Evolutionary conservation across 495 filamentous ascomycete genomes (phyloP).

Genomic region (Schizothecium vesticola): DNA sequence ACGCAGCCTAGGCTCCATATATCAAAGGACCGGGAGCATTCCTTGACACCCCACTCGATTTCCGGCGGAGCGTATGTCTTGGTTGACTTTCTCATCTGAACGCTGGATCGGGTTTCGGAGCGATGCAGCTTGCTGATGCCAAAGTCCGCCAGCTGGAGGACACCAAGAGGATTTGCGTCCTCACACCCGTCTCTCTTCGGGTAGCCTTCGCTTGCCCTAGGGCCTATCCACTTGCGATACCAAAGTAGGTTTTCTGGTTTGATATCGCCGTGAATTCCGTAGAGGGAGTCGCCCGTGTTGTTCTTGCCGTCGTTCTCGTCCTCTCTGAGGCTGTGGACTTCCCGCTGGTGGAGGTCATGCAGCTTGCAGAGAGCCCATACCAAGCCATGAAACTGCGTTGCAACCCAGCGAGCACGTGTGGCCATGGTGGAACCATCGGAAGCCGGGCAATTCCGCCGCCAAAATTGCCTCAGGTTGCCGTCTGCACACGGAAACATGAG

Average conservation of each 20-base stretch:
- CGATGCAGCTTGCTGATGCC: slow-evolving; percentile 8
- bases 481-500: slow-evolving; percentile 10
- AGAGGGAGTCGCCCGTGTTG: not conserved
- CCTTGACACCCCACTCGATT: not conserved
- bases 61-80: slow-evolving; percentile 8
- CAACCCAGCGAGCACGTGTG: not conserved
- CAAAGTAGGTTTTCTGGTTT: slow-evolving; percentile 12
- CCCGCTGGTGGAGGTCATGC: not conserved
- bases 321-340: not conserved
- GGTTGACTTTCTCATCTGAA: not conserved
- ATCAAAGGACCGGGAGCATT: slow-evolving; percentile 7
- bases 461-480: slow-evolving; percentile 3
- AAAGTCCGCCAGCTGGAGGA: slow-evolving; percentile 13
- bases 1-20: slow-evolving; percentile 12
- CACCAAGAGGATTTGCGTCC: not conserved
- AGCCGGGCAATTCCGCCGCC: not conserved
- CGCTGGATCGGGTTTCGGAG: slow-evolving; percentile 3
- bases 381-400: slow-evolving; percentile 1
- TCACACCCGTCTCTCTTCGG: too few relatives aligned
- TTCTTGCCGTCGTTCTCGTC: not conserved
- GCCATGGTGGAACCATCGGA: not conserved
- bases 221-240: slow-evolving; percentile 5
- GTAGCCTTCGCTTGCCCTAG: not conserved
- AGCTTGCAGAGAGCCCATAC: slow-evolving; percentile 1
- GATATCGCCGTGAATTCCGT: slow-evolving; percentile 12